Percentiles rank a stretch among this genome's conserved stretches.
Evolutionary conservation across 2,329 filamentous ascomycete species (phyloP).

Genomic region (Ascochyta viciae-villosae): DNA sequence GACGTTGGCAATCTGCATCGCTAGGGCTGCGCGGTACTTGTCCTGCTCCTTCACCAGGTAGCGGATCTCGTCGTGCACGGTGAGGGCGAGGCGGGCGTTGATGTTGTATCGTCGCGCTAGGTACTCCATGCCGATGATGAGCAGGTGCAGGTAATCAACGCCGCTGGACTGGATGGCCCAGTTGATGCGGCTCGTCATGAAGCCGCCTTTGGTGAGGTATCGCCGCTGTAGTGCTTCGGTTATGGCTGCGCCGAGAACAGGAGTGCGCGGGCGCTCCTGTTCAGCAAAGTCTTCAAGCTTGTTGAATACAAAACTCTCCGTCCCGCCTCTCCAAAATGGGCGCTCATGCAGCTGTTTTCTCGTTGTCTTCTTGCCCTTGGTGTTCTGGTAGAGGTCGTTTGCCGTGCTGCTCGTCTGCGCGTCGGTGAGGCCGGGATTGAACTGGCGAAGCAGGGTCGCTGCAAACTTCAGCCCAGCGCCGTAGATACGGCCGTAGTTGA

Average conservation of each 20-base stretch:
- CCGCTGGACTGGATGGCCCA: slow-evolving; percentile 99
- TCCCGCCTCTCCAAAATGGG: slow-evolving; percentile 93
- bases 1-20: slow-evolving; percentile 89
- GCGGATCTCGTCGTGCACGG: slow-evolving; percentile 96
- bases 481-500: slow-evolving; percentile 99
- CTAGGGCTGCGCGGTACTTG: slow-evolving; percentile 88
- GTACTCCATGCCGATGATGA: slow-evolving; percentile 95
- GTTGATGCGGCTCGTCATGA: slow-evolving; percentile 96
- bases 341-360: slow-evolving; percentile 74
- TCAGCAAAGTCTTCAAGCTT: slow-evolving; percentile 97
- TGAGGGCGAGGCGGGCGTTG: slow-evolving; percentile 84
- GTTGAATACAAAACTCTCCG: slow-evolving; percentile 98
- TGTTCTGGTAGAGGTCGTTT: slow-evolving; percentile 81
- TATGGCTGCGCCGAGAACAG: slow-evolving; percentile 91
- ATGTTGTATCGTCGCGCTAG: slow-evolving; percentile 85
- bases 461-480: slow-evolving; percentile 97
- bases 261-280: slow-evolving; percentile 87
- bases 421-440: slow-evolving; percentile 86
- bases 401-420: slow-evolving; percentile 78
- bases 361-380: slow-evolving; percentile 86
- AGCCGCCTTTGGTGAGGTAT: slow-evolving; percentile 86
- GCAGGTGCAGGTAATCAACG: slow-evolving; percentile 93
- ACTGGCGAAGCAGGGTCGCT: slow-evolving; percentile 85
- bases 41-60: slow-evolving; percentile 88
- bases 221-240: slow-evolving; percentile 92